Conservation (phyloP, 345 rosid genomes). For the Eucalyptus erythrocorys region DNA sequence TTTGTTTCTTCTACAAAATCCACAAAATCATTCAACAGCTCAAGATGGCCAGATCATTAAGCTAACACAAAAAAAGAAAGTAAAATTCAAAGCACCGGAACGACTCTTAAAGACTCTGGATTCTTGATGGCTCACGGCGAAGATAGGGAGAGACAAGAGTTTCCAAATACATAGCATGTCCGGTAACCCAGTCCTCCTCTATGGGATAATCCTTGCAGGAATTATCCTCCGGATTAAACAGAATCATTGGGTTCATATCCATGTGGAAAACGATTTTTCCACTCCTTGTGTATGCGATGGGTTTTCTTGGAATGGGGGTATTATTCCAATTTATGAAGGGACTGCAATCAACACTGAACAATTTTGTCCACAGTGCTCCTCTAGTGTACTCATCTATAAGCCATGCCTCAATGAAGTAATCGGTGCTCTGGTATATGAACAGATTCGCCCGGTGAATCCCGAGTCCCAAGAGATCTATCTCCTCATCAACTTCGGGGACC, state of each 20-base stretch:
- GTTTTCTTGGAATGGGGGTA: not conserved
- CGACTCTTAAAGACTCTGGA: not conserved
- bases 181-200: fast-evolving
- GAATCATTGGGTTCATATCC: not conserved
- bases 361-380: too few relatives aligned
- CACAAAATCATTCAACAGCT: not conserved
- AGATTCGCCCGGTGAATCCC: not conserved
- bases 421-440: too few relatives aligned
- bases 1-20: not conserved
- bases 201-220: not conserved
- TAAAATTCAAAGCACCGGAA: not conserved
- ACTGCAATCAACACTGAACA: too few relatives aligned
- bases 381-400: too few relatives aligned
- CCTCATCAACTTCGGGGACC: not conserved
- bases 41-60: not conserved
- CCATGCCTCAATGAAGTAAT: too few relatives aligned
- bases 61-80: not conserved
- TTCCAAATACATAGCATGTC: not conserved
- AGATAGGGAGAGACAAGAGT: not conserved
- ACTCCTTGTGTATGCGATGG: too few relatives aligned
- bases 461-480: not conserved
- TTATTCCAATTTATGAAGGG: not conserved
- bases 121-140: not conserved
- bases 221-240: not conserved
- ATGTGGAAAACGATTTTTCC: too few relatives aligned